phyloP scores from a whole-genome alignment of 2,329 filamentous ascomycete species.

The Zasmidium cellare region DNA sequence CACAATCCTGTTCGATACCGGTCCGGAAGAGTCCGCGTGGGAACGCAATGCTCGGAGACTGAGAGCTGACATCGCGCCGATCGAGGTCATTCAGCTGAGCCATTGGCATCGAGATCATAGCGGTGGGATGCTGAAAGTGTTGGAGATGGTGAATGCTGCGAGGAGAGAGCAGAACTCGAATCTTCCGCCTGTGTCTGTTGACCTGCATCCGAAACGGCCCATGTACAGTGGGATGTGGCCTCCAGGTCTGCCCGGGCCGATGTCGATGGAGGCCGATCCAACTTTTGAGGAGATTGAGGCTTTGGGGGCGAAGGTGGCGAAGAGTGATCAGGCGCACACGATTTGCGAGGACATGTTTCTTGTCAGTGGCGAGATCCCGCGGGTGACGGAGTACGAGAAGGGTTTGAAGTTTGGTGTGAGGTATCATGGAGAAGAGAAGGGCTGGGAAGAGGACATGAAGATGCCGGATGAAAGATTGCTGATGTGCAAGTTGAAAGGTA shows the following conservation, averaged over 20 bases:
- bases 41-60: constrained; percentile 28
- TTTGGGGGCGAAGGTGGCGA: constrained; percentile 24
- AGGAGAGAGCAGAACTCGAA: not conserved
- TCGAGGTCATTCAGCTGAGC: constrained; percentile 27
- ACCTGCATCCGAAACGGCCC: constrained; percentile 29
- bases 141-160: constrained; percentile 25
- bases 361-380: constrained; percentile 30
- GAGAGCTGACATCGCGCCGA: constrained; percentile 19
- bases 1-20: constrained; percentile 31
- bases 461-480: constrained; percentile 28
- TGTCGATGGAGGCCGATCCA: constrained; percentile 27
- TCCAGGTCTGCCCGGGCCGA: constrained; percentile 13
- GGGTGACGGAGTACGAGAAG: constrained; percentile 26
- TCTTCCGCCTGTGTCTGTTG: constrained; percentile 18
- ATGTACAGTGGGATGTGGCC: constrained; percentile 23
- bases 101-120: constrained; percentile 33
- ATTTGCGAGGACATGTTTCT: constrained; percentile 25
- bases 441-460: constrained; percentile 23
- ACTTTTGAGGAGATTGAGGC: constrained; percentile 29
- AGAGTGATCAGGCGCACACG: constrained; percentile 23
- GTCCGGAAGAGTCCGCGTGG: constrained; percentile 27
- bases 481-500: constrained; percentile 33
- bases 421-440: constrained; percentile 10
- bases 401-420: constrained; percentile 27
- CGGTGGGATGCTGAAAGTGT: constrained; percentile 27